Percentiles rank a stretch among this genome's conserved stretches.
These are phyloP conservation scores for Phytophthora nicotianae DNA, from an alignment of 352 stramenopile genomes.

Conservation along the genomic window DNA sequence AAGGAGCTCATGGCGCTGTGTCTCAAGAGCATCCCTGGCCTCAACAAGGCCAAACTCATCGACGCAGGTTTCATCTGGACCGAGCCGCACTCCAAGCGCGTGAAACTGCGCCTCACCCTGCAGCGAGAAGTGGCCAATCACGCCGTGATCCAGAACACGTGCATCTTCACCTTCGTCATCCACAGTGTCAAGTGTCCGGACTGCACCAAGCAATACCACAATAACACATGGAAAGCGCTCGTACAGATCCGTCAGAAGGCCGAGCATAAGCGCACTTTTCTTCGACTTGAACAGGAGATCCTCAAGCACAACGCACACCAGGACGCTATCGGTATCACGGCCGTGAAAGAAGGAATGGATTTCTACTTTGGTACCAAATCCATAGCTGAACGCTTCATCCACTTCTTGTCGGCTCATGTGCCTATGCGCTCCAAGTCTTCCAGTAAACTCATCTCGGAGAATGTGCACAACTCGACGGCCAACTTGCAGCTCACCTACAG, in stretches of 20 bases:
- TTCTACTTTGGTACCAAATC: constrained; percentile 79
- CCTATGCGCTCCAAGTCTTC: constrained; percentile 74
- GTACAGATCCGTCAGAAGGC: constrained; percentile 82
- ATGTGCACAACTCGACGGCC: constrained; percentile 63
- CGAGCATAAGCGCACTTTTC: constrained; percentile 79
- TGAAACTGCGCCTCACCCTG: constrained; percentile 76
- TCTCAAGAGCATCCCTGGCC: constrained; percentile 69
- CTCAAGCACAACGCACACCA: constrained; percentile 77
- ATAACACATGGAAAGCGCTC: constrained; percentile 70
- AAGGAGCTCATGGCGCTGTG: constrained; percentile 79
- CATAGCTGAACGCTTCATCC: constrained; percentile 58
- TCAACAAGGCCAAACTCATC: constrained; percentile 74
- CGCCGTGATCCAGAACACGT: constrained; percentile 70
- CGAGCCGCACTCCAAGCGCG: constrained; percentile 78
- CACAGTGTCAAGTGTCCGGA: constrained; percentile 71
- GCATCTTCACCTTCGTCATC: constrained; percentile 68
- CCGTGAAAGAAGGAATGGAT: constrained; percentile 79
- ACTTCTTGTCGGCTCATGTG: constrained; percentile 65
- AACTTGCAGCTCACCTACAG: constrained; percentile 75
- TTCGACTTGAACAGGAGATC: constrained; percentile 73
- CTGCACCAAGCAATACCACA: constrained; percentile 73
- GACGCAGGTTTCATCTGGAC: constrained; percentile 87
- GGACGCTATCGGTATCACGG: constrained; percentile 60
- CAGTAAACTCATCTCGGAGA: constrained; percentile 79
- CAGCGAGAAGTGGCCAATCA: constrained; percentile 78